A percentile compares a stretch with the other conserved stretches of the same genome.
phyloP scores from a whole-genome alignment of 441 rosid species.

The Erodium trifolium region DNA sequence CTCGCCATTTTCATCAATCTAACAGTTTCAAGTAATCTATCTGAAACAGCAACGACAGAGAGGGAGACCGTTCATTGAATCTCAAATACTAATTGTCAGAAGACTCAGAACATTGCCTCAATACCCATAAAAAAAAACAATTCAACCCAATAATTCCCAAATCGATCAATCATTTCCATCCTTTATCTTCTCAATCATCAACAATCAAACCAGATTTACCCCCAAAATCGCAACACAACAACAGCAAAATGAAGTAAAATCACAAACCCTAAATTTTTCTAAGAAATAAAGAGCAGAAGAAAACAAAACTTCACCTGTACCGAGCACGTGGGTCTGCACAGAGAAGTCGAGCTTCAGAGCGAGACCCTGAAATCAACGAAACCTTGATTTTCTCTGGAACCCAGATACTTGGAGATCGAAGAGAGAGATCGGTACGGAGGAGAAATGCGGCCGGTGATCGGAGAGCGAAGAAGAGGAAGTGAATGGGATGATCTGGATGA shows the following conservation, averaged over 20 bases:
- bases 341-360: not conserved
- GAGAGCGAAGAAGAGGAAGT: constrained; percentile 6
- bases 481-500: not conserved
- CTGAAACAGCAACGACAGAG: constrained; percentile 5
- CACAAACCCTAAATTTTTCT: not conserved
- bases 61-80: constrained; percentile 16
- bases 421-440: no score
- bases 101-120: not conserved
- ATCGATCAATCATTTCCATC: not conserved
- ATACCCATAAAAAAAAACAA: not conserved
- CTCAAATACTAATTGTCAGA: constrained; percentile 2
- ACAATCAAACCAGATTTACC: not conserved
- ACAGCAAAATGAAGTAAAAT: not conserved
- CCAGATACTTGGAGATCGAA: not conserved
- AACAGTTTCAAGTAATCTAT: constrained; percentile 22
- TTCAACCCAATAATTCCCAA: not conserved
- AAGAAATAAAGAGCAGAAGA: not conserved
- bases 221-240: not conserved
- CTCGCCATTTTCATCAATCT: constrained; percentile 13
- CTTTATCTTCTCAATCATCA: not conserved
- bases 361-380: not conserved
- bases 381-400: not conserved
- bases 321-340: not conserved
- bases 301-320: constrained; percentile 17
- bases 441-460: no score